Conservation (phyloP, 768 basidiomycete genomes). For the Lactifluus echinatus region DNA sequence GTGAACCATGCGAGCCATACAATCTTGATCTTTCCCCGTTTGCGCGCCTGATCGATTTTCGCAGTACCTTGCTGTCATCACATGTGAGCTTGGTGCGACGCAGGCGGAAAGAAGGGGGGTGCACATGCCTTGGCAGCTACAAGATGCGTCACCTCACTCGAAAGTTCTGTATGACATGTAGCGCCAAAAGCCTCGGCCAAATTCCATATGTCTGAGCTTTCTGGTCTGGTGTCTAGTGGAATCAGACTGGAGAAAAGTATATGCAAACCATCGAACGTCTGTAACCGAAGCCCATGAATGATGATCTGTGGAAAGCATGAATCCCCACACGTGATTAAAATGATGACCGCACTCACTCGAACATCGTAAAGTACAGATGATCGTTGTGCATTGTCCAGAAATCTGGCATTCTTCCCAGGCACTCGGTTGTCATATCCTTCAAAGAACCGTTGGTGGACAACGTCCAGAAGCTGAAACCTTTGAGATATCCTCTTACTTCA, state of each 20-base stretch:
- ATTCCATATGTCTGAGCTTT: constrained; percentile 77
- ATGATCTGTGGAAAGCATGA: constrained; percentile 47
- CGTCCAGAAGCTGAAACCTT: constrained; percentile 56
- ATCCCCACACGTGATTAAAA: background rate
- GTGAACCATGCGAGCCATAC: constrained; percentile 89
- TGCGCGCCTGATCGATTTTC: constrained; percentile 80
- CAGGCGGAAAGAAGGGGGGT: constrained; percentile 9
- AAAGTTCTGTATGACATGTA: constrained; percentile 61
- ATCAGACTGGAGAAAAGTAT: constrained; percentile 94
- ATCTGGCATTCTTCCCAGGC: constrained; percentile 26
- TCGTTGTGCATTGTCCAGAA: constrained; percentile 25
- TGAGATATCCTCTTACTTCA: background rate
- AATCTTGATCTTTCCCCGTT: constrained; percentile 68
- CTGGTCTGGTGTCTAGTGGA: constrained; percentile 75
- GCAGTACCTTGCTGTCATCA: constrained; percentile 67
- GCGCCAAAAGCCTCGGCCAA: constrained; percentile 88
- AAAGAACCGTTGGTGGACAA: constrained; percentile 75
- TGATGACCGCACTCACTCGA: constrained; percentile 44
- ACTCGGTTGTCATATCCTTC: constrained; percentile 45
- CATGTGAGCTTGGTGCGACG: constrained; percentile 3
- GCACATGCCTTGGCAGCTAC: constrained; percentile 73
- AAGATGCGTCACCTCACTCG: constrained; percentile 69
- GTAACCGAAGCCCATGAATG: constrained; percentile 69
- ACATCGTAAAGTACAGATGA: constrained; percentile 50
- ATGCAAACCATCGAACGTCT: constrained; percentile 69